phyloP scores from a whole-genome alignment of 768 basidiomycete species.

The Phaeotremella skinneri region DNA sequence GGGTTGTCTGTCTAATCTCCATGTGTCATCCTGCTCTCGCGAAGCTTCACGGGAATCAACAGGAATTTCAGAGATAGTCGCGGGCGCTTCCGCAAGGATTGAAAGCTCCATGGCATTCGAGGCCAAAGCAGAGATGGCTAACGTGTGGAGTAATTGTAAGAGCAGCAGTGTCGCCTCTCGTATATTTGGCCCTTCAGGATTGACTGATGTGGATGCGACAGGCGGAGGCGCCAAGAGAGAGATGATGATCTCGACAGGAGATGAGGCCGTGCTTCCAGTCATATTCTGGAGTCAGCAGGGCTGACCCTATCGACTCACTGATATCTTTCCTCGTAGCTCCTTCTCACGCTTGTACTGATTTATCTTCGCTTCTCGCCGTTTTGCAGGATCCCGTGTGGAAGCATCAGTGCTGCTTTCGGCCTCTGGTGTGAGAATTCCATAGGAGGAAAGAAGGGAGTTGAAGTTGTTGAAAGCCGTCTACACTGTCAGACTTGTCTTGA shows the following conservation, averaged over 20 bases:
- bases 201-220: conserved; percentile 34
- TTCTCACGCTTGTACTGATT: conserved; percentile 85
- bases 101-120: conserved; percentile 70
- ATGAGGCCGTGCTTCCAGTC: conserved; percentile 19
- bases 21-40: conserved; percentile 58
- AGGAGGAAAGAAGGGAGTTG: conserved; percentile 39
- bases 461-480: conserved; percentile 41
- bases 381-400: conserved; percentile 59
- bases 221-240: conserved; percentile 24
- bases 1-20: conserved; percentile 67
- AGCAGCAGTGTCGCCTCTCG: conserved; percentile 65
- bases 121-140: conserved; percentile 66
- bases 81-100: conserved; percentile 56
- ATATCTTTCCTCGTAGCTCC: conserved; percentile 67
- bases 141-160: conserved; percentile 68
- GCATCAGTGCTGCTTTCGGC: conserved; percentile 35
- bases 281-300: neutral
- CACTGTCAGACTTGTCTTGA: neutral
- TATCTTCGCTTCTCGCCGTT: conserved; percentile 82
- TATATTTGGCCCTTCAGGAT: conserved; percentile 23
- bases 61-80: conserved; percentile 9
- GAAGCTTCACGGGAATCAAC: conserved; percentile 14
- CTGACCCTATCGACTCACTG: conserved; percentile 56
- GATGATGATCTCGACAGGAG: conserved; percentile 35
- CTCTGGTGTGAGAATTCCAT: conserved; percentile 36